Evolutionary conservation across 306 rosid species (phyloP), one percentile per base, ranked within the genome.

Genomic region (Alnus glutinosa): DNA sequence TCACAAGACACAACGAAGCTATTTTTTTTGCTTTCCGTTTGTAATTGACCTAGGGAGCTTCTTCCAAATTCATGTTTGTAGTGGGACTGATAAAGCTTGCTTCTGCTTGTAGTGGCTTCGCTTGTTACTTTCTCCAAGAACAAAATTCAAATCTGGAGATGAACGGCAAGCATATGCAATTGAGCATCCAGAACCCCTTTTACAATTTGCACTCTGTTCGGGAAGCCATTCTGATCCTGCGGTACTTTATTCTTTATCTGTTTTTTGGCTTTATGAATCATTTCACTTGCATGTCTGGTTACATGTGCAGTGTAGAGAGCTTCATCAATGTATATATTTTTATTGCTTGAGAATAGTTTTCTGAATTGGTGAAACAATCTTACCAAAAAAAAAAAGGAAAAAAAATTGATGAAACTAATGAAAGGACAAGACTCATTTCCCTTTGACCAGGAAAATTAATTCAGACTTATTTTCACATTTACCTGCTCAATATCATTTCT

Each of bases 181-280:
- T 7, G 84, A 88, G 64, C 91, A 75, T 77, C 83, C 91, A 44
- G 99, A 95, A 79, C 97, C 97, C 70, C 99, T 93, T 79, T 79
- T 94, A 57, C 93, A 90, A 82, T 93, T 95, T 46, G 96, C 92
- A 10, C 96, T 95, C 70, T 93, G 94, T 81, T 89, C 96, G 0
- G 99, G 97, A 84, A 90, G 89, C 93, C 99, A 93, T 85, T 95
- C 97, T 52, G 99, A 95, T 81, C 97, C 99, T 3, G 96, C 98
- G 88, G 99, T 95, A 93, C 67, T 71, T 48, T 42, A 4, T 66
- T 77, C 82, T 77, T 39, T 28, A 15, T 75, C 73, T 11, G 3
- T 30, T 16, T 16, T 74, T 15, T 72, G 23, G 37, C 42, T 66
- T 74, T 11, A 14, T 61, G 54, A 58, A 15, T 23, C 19, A 55